These are phyloP conservation scores for Penicillium paxilli DNA, from an alignment of 495 filamentous ascomycete species.

Conservation along the genomic window DNA sequence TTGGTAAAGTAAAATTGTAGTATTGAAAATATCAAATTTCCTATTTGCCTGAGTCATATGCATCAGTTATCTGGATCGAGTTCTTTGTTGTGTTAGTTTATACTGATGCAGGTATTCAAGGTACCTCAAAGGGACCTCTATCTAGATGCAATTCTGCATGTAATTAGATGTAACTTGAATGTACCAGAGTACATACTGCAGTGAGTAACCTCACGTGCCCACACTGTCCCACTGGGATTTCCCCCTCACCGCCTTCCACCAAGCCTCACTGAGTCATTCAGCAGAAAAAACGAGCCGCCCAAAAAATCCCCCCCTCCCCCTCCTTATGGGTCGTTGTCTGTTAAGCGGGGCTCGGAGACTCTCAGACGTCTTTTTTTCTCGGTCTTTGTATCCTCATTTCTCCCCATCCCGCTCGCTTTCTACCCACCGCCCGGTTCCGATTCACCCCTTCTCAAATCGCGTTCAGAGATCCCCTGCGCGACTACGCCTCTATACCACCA, in stretches of 20 bases:
- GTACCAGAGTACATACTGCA: too few species aligned
- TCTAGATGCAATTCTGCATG: too few species aligned
- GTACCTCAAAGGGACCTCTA: too few species aligned
- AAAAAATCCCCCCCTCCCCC: slow-evolving; percentile 22
- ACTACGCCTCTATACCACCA: slow-evolving; percentile 13
- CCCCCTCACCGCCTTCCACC: slow-evolving; percentile 31
- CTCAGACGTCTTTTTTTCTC: slow-evolving; percentile 33
- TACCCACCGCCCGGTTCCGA: slow-evolving; percentile 5
- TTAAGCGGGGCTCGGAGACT: slow-evolving; percentile 46
- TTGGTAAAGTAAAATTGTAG: too few species aligned
- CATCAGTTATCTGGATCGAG: too few species aligned
- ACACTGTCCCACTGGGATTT: too few species aligned
- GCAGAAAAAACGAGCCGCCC: slow-evolving; percentile 33
- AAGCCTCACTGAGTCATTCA: slow-evolving; percentile 27
- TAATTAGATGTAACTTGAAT: too few species aligned
- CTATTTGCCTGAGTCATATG: too few species aligned
- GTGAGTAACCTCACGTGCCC: too few species aligned
- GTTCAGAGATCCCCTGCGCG: slow-evolving; percentile 19
- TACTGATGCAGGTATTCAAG: too few species aligned
- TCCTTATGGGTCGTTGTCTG: slow-evolving; percentile 46
- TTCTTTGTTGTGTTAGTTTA: too few species aligned
- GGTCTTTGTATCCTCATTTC: background rate
- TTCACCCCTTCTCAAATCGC: slow-evolving; percentile 1
- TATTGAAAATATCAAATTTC: too few species aligned
- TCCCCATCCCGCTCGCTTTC: slow-evolving; percentile 11